These are phyloP conservation scores for Aspergillus campestris DNA, from an alignment of 495 filamentous ascomycete genomes.

Conservation along the genomic window DNA sequence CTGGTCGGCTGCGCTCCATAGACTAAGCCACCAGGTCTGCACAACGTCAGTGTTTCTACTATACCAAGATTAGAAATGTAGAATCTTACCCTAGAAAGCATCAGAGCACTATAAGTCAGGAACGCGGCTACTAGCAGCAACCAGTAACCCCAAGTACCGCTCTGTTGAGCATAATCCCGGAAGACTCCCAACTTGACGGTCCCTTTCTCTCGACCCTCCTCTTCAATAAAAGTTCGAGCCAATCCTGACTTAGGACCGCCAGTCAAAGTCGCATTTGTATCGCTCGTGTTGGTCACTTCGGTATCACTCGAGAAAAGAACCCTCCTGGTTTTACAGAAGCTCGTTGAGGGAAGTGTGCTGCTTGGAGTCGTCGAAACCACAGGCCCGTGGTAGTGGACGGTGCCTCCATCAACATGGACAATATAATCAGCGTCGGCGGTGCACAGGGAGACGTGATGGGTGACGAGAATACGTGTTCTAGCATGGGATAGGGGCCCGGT, in stretches of 20 bases:
- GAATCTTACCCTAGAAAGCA: constrained; percentile 1
- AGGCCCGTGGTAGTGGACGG: constrained; percentile 36
- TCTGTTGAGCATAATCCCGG: background rate
- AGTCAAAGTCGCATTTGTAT: no score
- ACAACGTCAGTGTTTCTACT: background rate
- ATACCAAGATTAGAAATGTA: background rate
- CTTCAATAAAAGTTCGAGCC: background rate
- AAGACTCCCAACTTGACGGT: background rate
- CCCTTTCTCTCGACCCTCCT: background rate
- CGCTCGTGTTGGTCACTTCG: no score
- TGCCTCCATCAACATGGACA: constrained; percentile 55
- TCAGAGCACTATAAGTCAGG: background rate
- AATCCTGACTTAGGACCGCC: no score
- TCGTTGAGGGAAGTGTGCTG: background rate
- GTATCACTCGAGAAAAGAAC: background rate
- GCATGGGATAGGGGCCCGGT: constrained; percentile 53
- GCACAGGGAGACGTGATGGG: constrained; percentile 62
- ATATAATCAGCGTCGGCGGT: constrained; percentile 54
- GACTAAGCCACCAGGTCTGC: background rate
- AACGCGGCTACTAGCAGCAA: background rate
- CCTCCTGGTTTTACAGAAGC: background rate
- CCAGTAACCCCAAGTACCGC: constrained; percentile 3
- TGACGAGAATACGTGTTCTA: constrained; percentile 64
- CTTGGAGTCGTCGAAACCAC: background rate
- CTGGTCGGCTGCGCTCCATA: background rate